A percentile compares a stretch with the other conserved stretches of the same genome.
phyloP scores from a whole-genome alignment of 192 early-diverging fungal species.

The Ambispora gerdemannii region DNA sequence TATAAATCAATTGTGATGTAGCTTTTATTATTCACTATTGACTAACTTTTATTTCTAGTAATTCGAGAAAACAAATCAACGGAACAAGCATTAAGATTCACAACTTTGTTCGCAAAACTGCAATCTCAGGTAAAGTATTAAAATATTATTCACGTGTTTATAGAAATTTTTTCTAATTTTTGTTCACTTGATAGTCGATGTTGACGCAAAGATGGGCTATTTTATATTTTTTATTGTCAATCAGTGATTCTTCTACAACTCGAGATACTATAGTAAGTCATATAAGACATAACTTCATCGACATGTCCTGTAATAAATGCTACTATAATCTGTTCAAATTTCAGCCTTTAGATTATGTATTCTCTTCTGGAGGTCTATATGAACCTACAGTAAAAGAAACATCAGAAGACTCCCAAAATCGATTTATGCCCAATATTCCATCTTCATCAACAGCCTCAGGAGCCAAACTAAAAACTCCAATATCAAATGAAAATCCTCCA shows the following conservation, averaged over 20 bases:
- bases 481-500: background rate
- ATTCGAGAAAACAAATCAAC: constrained; percentile 48
- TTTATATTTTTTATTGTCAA: constrained; percentile 51
- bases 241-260: constrained; percentile 40
- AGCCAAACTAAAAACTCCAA: background rate
- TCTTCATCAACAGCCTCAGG: background rate
- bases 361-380: constrained; percentile 22
- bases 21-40: background rate
- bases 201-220: constrained; percentile 58
- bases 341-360: constrained; percentile 28
- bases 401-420: constrained; percentile 9
- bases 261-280: constrained; percentile 1
- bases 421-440: constrained; percentile 11
- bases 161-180: background rate
- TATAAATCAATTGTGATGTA: background rate
- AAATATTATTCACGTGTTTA: background rate
- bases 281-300: background rate
- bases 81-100: constrained; percentile 56
- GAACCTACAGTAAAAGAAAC: constrained; percentile 11
- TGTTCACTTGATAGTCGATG: constrained; percentile 37
- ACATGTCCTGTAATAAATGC: background rate
- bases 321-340: background rate
- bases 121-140: constrained; percentile 37
- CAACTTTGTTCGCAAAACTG: constrained; percentile 57
- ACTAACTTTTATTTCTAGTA: constrained; percentile 40